These are phyloP conservation scores for Penicillium canariense DNA, from an alignment of 495 filamentous ascomycete genomes.

Conservation along the genomic window DNA sequence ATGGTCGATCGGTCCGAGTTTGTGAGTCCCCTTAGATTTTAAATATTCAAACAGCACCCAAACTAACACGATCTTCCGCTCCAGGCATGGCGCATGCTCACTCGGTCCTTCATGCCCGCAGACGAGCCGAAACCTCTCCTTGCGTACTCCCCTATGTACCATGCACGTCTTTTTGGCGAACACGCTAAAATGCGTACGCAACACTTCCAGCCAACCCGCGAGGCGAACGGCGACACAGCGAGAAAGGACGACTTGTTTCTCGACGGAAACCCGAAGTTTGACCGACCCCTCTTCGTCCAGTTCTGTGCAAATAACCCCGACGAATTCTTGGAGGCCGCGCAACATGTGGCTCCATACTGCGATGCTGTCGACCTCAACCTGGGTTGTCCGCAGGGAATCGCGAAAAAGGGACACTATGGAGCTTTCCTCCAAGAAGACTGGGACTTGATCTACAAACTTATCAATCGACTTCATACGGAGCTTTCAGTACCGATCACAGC, in stretches of 20 bases:
- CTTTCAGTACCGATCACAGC: slow-evolving; percentile 83
- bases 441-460: slow-evolving; percentile 72
- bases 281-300: slow-evolving; percentile 91
- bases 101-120: slow-evolving; percentile 79
- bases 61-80: slow-evolving; percentile 20
- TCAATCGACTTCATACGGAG: slow-evolving; percentile 70
- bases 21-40: slow-evolving; percentile 50
- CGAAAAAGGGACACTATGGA: slow-evolving; percentile 84
- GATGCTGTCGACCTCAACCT: slow-evolving; percentile 97
- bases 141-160: slow-evolving; percentile 92
- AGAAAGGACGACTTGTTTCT: slow-evolving; percentile 52
- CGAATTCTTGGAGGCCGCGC: slow-evolving; percentile 72
- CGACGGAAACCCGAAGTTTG: slow-evolving; percentile 79
- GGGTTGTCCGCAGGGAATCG: slow-evolving; percentile 97
- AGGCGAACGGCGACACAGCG: slow-evolving; percentile 26
- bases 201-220: slow-evolving; percentile 70
- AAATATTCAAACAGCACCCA: too few relatives aligned
- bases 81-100: slow-evolving; percentile 93
- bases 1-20: slow-evolving; percentile 99
- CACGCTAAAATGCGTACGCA: slow-evolving; percentile 69
- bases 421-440: slow-evolving; percentile 94
- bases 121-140: slow-evolving; percentile 58
- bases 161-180: slow-evolving; percentile 79
- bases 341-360: slow-evolving; percentile 74
- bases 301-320: slow-evolving; percentile 92